Base-by-base conservation (phyloP, 2,329 filamentous ascomycete species). In the Trichocomaceae sp. region DNA sequence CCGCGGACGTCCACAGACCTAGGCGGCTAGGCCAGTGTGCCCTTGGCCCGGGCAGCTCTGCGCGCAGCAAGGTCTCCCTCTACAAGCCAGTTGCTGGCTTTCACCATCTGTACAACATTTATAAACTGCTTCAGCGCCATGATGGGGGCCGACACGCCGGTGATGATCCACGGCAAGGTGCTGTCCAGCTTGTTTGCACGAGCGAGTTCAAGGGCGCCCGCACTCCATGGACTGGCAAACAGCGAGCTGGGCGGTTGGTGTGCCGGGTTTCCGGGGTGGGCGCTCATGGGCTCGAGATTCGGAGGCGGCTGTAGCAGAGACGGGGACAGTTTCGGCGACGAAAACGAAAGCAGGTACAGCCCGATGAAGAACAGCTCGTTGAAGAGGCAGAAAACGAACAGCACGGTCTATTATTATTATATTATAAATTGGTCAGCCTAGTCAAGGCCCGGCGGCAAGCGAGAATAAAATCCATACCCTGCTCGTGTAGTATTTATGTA, bases 331-430 rank as follows among this genome's bases (percentile, higher is more conserved):
- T 85, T 82, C 1, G 92, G 92, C 55, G 89, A 95, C 56, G 88
- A 95, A 79, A 99, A 99, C 65, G 91, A 96, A 57, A 99, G 86
- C 52, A 99, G 87, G 77, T 99, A 99, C 59, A 99, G 84, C 29
- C 90, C 91, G 69, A 99, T 96, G 80, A 99, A 99, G 81, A 96
- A 99, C 61, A 91, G 76, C 75, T 99, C 93, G 72, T 99, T 99
- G 62, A 95, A 76, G 56, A 83, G 80, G 78, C 93, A 99, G 74
- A 90, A 88, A 59, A 89, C 74, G 76, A 99, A 99, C 42, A 99
- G 81, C 46, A 99, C 91, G 53, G 79, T 87, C 92, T 96, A 62
- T 8, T n/a, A n/a, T n/a, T n/a, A n/a, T n/a, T n/a, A n/a, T n/a
- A n/a, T n/a, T n/a, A n/a, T n/a, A n/a, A n/a, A 47, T 33, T 41